phyloP scores from a whole-genome alignment of 305 asterid genomes.

The Petunia hybrid region DNA sequence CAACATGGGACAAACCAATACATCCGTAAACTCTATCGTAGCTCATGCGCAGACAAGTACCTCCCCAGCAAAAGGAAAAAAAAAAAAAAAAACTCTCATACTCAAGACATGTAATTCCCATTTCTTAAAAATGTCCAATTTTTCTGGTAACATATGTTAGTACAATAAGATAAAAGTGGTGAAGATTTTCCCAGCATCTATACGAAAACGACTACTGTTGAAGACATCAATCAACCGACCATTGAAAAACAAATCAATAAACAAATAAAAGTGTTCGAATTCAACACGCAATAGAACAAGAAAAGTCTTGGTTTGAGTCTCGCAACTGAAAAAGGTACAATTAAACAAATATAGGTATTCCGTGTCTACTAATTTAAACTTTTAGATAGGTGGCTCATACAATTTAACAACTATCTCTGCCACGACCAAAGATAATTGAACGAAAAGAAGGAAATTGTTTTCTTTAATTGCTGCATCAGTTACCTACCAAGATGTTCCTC shows the following conservation, averaged over 20 bases:
- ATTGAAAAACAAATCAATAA: slow-evolving; percentile 11
- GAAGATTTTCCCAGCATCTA: not conserved
- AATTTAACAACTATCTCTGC: slow-evolving; percentile 11
- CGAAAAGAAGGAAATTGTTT: slow-evolving; percentile 1
- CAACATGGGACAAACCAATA: slow-evolving; percentile 23
- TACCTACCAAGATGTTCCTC: slow-evolving; percentile 90
- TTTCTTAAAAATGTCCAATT: not conserved
- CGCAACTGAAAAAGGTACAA: not conserved
- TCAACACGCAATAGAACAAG: not conserved
- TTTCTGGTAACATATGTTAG: not conserved
- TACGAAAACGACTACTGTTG: not conserved
- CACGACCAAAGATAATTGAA: slow-evolving; percentile 12
- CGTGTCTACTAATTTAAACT: not conserved
- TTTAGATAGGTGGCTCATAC: slow-evolving; percentile 10
- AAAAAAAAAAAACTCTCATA: not conserved
- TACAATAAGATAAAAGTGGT: not conserved
- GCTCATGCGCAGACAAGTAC: slow-evolving; percentile 9
- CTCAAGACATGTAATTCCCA: not conserved
- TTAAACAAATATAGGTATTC: not conserved
- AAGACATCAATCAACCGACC: slow-evolving; percentile 17
- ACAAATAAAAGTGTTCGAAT: not conserved
- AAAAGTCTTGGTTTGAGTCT: slow-evolving; percentile 7
- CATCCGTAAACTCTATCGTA: slow-evolving; percentile 2
- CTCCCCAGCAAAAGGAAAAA: not conserved
- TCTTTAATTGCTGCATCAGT: not conserved